phyloP scores from a whole-genome alignment of 2,329 filamentous ascomycete species.

The Cadophora malorum region DNA sequence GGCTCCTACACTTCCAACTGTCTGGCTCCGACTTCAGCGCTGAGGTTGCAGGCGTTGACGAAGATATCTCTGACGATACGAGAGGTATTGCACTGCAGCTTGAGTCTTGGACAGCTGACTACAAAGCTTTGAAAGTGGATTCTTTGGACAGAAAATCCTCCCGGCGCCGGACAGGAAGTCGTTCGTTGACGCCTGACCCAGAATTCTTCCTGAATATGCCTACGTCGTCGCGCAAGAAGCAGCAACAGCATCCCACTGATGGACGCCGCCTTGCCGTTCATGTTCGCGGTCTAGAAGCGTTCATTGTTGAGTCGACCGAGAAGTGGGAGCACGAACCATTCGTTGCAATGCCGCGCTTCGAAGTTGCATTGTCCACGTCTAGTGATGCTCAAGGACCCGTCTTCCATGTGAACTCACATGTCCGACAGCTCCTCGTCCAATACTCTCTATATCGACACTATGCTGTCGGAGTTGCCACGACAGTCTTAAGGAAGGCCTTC shows the following conservation, averaged over 20 bases:
- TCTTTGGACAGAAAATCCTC: slow-evolving; percentile 60
- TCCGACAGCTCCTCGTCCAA: slow-evolving; percentile 79
- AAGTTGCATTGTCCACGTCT: slow-evolving; percentile 82
- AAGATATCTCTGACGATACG: slow-evolving; percentile 79
- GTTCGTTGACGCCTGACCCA: slow-evolving; percentile 71
- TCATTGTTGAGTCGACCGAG: slow-evolving; percentile 87
- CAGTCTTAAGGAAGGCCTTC: slow-evolving; percentile 76
- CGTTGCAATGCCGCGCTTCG: slow-evolving; percentile 82
- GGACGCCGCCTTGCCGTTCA: slow-evolving; percentile 83
- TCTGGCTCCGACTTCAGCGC: slow-evolving; percentile 89
- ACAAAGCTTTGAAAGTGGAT: slow-evolving; percentile 81
- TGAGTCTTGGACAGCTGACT: slow-evolving; percentile 87
- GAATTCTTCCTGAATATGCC: slow-evolving; percentile 62
- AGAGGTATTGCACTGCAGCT: slow-evolving; percentile 86
- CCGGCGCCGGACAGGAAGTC: slow-evolving; percentile 76
- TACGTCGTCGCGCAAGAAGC: slow-evolving; percentile 59
- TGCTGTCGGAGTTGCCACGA: slow-evolving; percentile 79
- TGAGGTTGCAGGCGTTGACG: slow-evolving; percentile 88
- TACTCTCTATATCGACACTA: slow-evolving; percentile 97
- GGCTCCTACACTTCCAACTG: slow-evolving; percentile 83
- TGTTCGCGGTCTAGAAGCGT: slow-evolving; percentile 83
- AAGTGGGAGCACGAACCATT: slow-evolving; percentile 87
- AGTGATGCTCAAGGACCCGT: slow-evolving; percentile 88
- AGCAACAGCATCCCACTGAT: slow-evolving; percentile 63
- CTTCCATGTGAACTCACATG: slow-evolving; percentile 83